A percentile compares a stretch with the other conserved stretches of the same genome.
Evolutionary conservation across 768 basidiomycete genomes (phyloP).

Genomic region (Amylocystis lapponica): DNA sequence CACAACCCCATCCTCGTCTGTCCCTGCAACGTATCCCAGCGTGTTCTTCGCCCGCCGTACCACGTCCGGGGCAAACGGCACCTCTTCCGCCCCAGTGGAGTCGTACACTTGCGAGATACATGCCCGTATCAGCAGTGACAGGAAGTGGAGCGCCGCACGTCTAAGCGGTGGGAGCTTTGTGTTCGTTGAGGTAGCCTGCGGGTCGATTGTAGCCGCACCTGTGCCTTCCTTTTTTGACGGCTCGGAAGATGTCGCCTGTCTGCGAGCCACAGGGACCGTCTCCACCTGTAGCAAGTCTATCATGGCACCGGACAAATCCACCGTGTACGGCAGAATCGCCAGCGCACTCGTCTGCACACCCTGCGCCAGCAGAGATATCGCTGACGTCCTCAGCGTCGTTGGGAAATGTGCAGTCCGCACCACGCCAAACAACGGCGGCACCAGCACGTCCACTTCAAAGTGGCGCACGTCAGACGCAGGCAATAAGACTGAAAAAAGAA

Average conservation of each 20-base stretch:
- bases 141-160: constrained; percentile 82
- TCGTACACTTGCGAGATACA: constrained; percentile 48
- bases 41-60: constrained; percentile 52
- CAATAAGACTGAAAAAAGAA: no score
- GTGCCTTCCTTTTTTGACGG: neutral
- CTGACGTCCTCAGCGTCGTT: constrained; percentile 64
- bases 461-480: neutral
- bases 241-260: neutral
- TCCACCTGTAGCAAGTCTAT: constrained; percentile 74
- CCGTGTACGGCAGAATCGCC: constrained; percentile 56
- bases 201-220: constrained; percentile 38
- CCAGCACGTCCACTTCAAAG: constrained; percentile 54
- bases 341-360: constrained; percentile 60
- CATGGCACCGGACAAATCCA: constrained; percentile 61
- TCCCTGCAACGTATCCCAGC: constrained; percentile 60
- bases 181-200: constrained; percentile 50
- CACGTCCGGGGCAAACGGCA: constrained; percentile 30
- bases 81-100: constrained; percentile 16
- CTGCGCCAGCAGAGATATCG: constrained; percentile 66
- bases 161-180: constrained; percentile 75
- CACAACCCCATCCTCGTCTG: constrained; percentile 69
- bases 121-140: constrained; percentile 63
- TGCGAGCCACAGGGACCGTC: constrained; percentile 28
- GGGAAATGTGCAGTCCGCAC: constrained; percentile 59
- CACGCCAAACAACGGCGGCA: constrained; percentile 65